Evolutionary conservation across 306 rosid species (phyloP).

Genomic region (Vachellia collinsii): DNA sequence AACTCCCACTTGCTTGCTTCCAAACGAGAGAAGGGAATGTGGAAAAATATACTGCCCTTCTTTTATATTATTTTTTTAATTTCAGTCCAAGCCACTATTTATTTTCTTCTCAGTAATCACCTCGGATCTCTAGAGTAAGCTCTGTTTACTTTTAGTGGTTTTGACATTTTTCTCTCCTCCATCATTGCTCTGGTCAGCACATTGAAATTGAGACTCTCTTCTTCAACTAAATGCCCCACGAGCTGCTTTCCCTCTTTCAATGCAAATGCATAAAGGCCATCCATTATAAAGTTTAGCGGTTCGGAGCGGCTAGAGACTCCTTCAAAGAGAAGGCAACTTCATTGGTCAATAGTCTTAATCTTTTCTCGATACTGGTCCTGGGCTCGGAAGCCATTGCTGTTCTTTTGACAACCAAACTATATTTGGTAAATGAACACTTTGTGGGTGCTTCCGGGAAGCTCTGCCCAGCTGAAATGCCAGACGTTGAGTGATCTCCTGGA

Average conservation of each 20-base stretch:
- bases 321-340: conserved; percentile 52
- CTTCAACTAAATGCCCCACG: conserved; percentile 48
- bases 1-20: conserved; percentile 80
- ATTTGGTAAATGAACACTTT: conserved; percentile 53
- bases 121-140: conserved; percentile 46
- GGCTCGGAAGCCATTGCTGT: conserved; percentile 38
- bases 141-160: conserved; percentile 55
- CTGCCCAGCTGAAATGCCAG: conserved; percentile 41
- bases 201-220: conserved; percentile 42
- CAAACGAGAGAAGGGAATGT: conserved; percentile 71
- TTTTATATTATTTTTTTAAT: conserved; percentile 18
- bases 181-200: conserved; percentile 43
- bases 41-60: conserved; percentile 45
- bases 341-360: conserved; percentile 53
- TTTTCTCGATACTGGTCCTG: conserved; percentile 43
- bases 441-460: conserved; percentile 49
- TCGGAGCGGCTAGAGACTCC: conserved; percentile 36
- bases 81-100: conserved; percentile 36
- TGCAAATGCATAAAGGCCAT: conserved; percentile 53
- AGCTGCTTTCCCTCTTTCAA: conserved; percentile 54
- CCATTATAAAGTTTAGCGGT: conserved; percentile 54
- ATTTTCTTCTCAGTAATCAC: conserved; percentile 46
- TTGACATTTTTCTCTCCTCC: conserved; percentile 73
- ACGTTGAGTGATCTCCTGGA: conserved; percentile 40
- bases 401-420: conserved; percentile 42